Percentiles rank a stretch among this genome's conserved stretches.
These are phyloP conservation scores for Drechslerella coelobrocha DNA, from an alignment of 2,329 filamentous ascomycete genomes.

Conservation along the genomic window DNA sequence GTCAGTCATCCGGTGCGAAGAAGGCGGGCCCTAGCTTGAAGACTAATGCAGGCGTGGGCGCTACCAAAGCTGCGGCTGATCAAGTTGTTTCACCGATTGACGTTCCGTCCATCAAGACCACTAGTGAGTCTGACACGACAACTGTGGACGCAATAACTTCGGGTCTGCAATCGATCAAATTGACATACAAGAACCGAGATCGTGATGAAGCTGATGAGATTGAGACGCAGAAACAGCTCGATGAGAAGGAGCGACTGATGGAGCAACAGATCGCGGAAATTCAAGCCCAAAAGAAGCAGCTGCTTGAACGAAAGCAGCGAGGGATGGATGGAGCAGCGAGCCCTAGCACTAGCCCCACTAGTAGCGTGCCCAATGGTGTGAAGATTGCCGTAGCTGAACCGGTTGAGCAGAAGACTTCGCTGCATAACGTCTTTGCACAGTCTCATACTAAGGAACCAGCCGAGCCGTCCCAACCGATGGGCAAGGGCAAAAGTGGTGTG, in stretches of 20 bases:
- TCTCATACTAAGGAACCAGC: background rate
- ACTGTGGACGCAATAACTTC: conserved; percentile 66
- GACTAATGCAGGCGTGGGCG: conserved; percentile 33
- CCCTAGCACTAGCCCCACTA: too few species aligned
- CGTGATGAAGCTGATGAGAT: conserved; percentile 30
- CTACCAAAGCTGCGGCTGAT: conserved; percentile 8
- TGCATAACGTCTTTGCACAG: background rate
- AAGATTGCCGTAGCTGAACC: background rate
- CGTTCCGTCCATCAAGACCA: conserved; percentile 33
- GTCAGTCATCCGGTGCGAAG: background rate
- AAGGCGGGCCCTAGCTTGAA: conserved; percentile 25
- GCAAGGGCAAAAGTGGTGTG: background rate
- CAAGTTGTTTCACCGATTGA: conserved; percentile 25
- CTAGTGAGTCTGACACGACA: conserved; percentile 53
- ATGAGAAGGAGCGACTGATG: conserved; percentile 21
- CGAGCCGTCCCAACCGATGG: conserved; percentile 2
- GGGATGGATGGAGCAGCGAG: background rate
- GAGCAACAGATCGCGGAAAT: conserved; percentile 19
- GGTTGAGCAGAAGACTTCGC: conserved; percentile 9
- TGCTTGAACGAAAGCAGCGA: conserved; percentile 23
- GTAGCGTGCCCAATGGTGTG: background rate
- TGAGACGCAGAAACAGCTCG: conserved; percentile 13
- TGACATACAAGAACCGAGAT: conserved; percentile 56
- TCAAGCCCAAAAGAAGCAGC: conserved; percentile 15
- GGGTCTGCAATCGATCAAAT: conserved; percentile 70